phyloP scores from a whole-genome alignment of 192 early-diverging fungal genomes.

The Mortierella hygrophila region DNA sequence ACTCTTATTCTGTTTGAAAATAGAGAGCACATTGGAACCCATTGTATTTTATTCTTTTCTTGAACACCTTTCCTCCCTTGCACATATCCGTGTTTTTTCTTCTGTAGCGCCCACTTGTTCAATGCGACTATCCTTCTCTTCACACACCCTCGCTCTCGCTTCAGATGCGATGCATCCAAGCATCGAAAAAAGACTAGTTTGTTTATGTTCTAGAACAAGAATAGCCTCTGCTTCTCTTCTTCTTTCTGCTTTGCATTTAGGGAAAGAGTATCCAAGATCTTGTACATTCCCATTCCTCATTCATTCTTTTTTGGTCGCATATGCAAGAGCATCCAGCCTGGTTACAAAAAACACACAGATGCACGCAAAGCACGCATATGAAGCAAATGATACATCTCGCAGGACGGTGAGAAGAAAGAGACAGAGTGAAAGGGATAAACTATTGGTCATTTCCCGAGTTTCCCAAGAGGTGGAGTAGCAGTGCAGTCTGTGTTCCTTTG shows the following conservation, averaged over 20 bases:
- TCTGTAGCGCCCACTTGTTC: constrained; percentile 7
- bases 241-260: neutral
- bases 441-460: constrained; percentile 7
- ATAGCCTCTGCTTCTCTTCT: neutral
- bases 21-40: neutral
- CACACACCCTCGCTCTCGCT: neutral
- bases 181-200: neutral
- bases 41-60: neutral
- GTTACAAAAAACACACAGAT: neutral
- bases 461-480: neutral
- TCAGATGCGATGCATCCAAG: neutral
- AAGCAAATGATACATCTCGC: neutral
- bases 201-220: neutral
- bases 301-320: neutral
- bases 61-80: neutral
- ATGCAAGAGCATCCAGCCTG: neutral
- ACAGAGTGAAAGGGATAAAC: neutral
- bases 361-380: too few species aligned
- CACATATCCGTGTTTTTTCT: neutral
- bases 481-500: neutral
- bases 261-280: neutral
- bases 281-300: neutral
- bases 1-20: neutral
- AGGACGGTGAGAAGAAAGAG: neutral
- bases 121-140: neutral